Base-by-base conservation (phyloP, 305 asterid species). In the Rubia peregrina region DNA sequence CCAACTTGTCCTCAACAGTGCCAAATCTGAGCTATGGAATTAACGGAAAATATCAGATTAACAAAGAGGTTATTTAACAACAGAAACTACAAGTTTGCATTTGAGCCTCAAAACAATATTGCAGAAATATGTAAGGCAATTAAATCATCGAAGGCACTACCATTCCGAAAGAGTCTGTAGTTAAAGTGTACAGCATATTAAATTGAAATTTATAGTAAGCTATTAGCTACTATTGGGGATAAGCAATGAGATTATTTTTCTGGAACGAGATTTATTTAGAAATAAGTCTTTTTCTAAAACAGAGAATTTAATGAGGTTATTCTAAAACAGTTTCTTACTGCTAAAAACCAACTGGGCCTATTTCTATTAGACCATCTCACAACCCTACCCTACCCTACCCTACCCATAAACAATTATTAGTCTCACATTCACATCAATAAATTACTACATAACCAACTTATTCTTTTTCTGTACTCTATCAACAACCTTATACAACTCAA, bases 1-100 rank as follows among this genome's bases (percentile, higher is more conserved):
- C 83, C 81, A 89, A 76, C 76, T 61, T 81, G 81, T 88, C 98
- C 88, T 88, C 96, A 74, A 88, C 89, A 75, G 82, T 80, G 89
- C 97, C 95, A 79, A 80, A 92, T 85, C 98, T 92, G 98, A 92
- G 97, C 98, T 92, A 92, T 81, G 88, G 85, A 88, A 79, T 82
- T 68, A 61, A 69, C 19, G 68, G 33, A 40, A 48, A 59, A 67
- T 44, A 71, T 71, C 59, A 71, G 70, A 57, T 72, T 48, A 64
- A 46, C 44, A 43, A 41, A 60, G 74, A 24, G 30, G 16, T 43
- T 63, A 12, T 30, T 11, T 24, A 9, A 41, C 53, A 36, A 19
- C 53, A 69, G 65, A 55, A 55, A 41, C 26, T 41, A 51, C 55
- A 68, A 41, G 12, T 68, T 38, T 48, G 11, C 4, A 61, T 63